Conservation (phyloP, 176 grass and related monocot genomes). For the Aegilops sharonensis region DNA sequence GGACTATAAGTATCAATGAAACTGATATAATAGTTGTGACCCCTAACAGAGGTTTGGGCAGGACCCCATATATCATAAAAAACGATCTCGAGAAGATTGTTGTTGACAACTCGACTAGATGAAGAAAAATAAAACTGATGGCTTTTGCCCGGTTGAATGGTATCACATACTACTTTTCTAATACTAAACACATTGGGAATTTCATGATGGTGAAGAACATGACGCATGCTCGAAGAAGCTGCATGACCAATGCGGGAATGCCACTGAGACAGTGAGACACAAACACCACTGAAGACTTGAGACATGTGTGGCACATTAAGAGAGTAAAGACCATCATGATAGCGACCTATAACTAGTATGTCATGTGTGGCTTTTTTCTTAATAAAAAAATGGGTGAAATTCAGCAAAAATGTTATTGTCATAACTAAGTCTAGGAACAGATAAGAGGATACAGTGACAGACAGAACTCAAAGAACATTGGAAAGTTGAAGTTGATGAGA, state of each 20-base stretch:
- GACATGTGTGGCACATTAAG: too few species aligned
- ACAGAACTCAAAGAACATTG: neutral
- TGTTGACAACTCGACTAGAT: too few species aligned
- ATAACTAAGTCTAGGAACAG: neutral
- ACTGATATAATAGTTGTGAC: too few species aligned
- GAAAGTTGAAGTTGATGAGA: neutral
- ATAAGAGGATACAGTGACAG: neutral
- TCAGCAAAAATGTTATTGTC: neutral
- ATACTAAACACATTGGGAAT: neutral
- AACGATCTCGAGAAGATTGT: too few species aligned
- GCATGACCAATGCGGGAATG: neutral
- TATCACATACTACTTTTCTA: neutral
- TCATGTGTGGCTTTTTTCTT: too few species aligned
- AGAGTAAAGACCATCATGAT: too few species aligned
- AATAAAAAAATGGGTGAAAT: too few species aligned
- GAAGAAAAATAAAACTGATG: neutral
- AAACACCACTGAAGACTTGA: neutral
- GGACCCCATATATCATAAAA: too few species aligned
- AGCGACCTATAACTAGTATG: too few species aligned
- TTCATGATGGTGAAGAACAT: neutral
- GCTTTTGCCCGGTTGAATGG: neutral
- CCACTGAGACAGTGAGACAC: neutral
- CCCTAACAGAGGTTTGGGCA: too few species aligned
- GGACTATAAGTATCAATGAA: too few species aligned
- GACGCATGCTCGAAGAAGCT: neutral